These are phyloP conservation scores for Eremomyces bilateralis DNA, from an alignment of 495 filamentous ascomycete species.

Conservation along the genomic window DNA sequence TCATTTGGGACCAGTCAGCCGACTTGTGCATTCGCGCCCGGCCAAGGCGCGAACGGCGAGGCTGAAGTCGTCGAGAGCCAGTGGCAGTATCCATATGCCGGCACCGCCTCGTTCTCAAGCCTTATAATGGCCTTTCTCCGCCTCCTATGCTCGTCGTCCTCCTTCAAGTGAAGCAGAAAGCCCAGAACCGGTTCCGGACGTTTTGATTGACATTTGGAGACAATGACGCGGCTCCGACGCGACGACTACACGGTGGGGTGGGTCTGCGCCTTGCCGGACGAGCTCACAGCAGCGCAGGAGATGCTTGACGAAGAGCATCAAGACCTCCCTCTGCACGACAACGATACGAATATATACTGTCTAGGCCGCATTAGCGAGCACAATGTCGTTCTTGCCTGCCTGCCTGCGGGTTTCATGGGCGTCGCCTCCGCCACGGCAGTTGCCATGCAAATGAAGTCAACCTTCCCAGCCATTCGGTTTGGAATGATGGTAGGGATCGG, in stretches of 20 bases:
- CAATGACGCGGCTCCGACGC: too few relatives aligned
- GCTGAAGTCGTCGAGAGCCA: too few relatives aligned
- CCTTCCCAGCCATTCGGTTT: slow-evolving; percentile 19
- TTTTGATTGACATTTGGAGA: too few relatives aligned
- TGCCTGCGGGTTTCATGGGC: slow-evolving; percentile 12
- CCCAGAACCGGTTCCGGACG: too few relatives aligned
- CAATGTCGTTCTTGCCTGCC: slow-evolving; percentile 23
- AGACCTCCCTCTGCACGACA: neutral
- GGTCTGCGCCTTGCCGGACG: neutral
- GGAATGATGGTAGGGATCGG: slow-evolving; percentile 25
- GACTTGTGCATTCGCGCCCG: too few relatives aligned
- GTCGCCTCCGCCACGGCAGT: slow-evolving; percentile 16
- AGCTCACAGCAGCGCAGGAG: neutral
- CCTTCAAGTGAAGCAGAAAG: too few relatives aligned
- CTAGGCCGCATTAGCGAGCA: slow-evolving; percentile 17
- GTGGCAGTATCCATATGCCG: too few relatives aligned
- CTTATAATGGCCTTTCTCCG: too few relatives aligned
- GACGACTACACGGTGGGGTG: slow-evolving; percentile 1
- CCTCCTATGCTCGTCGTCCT: too few relatives aligned
- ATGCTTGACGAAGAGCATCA: slow-evolving; percentile 1
- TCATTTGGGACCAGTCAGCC: too few relatives aligned
- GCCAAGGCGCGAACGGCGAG: too few relatives aligned
- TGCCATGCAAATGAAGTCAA: slow-evolving; percentile 16
- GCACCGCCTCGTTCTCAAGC: too few relatives aligned
- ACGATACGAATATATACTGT: slow-evolving; percentile 15